A percentile compares a stretch with the other conserved stretches of the same genome.
Conservation (phyloP, 192 early-diverging fungal genomes). For the Coemansia erecta region DNA sequence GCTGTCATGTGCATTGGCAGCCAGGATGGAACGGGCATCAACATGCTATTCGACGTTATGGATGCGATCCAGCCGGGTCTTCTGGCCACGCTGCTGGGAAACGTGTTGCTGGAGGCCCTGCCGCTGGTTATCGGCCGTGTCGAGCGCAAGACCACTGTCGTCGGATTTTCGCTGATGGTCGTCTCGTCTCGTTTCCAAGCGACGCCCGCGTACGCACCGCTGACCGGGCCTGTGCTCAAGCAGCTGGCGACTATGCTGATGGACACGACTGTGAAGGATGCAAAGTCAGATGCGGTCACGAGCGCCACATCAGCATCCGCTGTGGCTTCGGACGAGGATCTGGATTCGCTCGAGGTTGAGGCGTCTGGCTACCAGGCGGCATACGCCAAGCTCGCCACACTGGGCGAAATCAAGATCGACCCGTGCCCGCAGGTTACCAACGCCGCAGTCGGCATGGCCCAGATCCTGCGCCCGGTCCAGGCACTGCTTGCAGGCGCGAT, state of each 20-base stretch:
- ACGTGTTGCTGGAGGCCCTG: slow-evolving; percentile 41
- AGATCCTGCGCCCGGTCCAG: slow-evolving; percentile 31
- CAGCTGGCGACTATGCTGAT: slow-evolving; percentile 41
- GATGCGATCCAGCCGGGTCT: slow-evolving; percentile 46
- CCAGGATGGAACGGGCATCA: slow-evolving; percentile 18
- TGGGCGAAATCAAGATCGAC: slow-evolving; percentile 63
- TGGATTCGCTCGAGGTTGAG: slow-evolving; percentile 74
- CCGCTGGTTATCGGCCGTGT: slow-evolving; percentile 34
- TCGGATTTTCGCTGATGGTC: slow-evolving; percentile 44
- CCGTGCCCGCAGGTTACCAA: slow-evolving; percentile 57
- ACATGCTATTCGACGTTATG: slow-evolving; percentile 34
- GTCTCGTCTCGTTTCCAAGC: slow-evolving; percentile 29
- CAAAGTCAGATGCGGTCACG: slow-evolving; percentile 21
- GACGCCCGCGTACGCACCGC: slow-evolving; percentile 9
- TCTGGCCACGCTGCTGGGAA: slow-evolving; percentile 39
- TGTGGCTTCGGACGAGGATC: slow-evolving; percentile 58
- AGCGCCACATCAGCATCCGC: slow-evolving; percentile 12
- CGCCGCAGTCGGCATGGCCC: slow-evolving; percentile 25
- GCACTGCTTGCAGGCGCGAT: slow-evolving; percentile 9
- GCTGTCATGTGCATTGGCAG: slow-evolving; percentile 37
- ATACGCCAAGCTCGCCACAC: slow-evolving; percentile 74
- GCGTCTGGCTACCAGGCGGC: slow-evolving; percentile 81
- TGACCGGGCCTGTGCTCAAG: slow-evolving; percentile 28
- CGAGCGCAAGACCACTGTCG: slow-evolving; percentile 49
- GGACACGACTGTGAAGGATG: slow-evolving; percentile 40